Percentiles rank a stretch among this genome's conserved stretches.
Conservation (phyloP, 1,284 basidiomycete species). For the Boletus semigastroideus region DNA sequence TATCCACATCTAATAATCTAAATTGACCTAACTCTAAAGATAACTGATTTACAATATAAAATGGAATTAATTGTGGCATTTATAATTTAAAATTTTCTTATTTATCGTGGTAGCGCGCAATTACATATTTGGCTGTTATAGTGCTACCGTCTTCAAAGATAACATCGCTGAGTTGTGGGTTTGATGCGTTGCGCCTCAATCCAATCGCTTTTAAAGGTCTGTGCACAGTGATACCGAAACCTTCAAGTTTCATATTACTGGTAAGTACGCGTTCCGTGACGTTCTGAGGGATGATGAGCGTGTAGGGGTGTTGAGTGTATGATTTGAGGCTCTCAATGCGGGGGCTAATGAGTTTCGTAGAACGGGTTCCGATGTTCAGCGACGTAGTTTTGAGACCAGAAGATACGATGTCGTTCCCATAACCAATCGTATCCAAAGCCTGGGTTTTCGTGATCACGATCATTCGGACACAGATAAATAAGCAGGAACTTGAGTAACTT, state of each 20-base stretch:
- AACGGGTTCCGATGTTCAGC: constrained; percentile 34
- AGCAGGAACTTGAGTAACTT: background rate
- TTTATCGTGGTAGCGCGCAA: too few species aligned
- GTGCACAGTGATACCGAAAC: constrained; percentile 14
- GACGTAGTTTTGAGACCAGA: constrained; percentile 35
- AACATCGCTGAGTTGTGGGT: constrained; percentile 35
- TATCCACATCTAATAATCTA: too few species aligned
- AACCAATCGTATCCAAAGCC: constrained; percentile 47
- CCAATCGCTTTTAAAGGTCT: constrained; percentile 24
- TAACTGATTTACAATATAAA: too few species aligned
- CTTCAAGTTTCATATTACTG: constrained; percentile 35
- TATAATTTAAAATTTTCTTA: too few species aligned
- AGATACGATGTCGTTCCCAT: constrained; percentile 40
- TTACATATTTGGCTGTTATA: constrained; percentile 45
- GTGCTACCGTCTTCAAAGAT: constrained; percentile 47
- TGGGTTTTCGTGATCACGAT: constrained; percentile 13
- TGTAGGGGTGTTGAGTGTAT: constrained; percentile 46
- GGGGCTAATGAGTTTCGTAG: constrained; percentile 26
- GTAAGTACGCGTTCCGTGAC: constrained; percentile 45
- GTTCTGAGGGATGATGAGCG: constrained; percentile 45
- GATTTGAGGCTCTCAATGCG: constrained; percentile 34
- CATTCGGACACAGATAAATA: background rate
- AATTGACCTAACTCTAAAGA: too few species aligned
- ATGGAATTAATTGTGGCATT: too few species aligned
- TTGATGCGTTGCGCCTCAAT: constrained; percentile 24